phyloP scores from a whole-genome alignment of 1,139 yeast species.

The Debaryomyces sp. region DNA sequence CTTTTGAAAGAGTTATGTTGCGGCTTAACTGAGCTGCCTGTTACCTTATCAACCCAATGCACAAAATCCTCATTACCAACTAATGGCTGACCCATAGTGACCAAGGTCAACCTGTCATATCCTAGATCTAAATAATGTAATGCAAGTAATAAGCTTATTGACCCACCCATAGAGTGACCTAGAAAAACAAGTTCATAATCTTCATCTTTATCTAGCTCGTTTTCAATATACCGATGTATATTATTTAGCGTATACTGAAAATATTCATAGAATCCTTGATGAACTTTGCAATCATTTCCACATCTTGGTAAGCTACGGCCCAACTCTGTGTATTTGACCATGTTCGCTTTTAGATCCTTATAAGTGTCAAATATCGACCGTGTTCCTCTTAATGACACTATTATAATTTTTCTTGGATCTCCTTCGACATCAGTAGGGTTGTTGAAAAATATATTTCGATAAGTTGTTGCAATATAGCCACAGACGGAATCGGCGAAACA shows the following conservation, averaged over 20 bases:
- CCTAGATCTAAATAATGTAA: slow-evolving; percentile 42
- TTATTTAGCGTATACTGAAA: slow-evolving; percentile 33
- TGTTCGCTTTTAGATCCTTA: slow-evolving; percentile 47
- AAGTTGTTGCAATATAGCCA: slow-evolving; percentile 43
- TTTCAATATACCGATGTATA: slow-evolving; percentile 27
- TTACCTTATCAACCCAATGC: slow-evolving; percentile 37
- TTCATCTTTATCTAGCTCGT: slow-evolving; percentile 25
- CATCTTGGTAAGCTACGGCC: slow-evolving; percentile 33
- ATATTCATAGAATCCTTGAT: slow-evolving; percentile 46
- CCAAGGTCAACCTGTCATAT: slow-evolving; percentile 32
- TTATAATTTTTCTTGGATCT: slow-evolving; percentile 31
- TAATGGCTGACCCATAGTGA: slow-evolving; percentile 57
- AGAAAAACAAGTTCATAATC: slow-evolving; percentile 40
- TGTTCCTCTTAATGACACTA: slow-evolving; percentile 51
- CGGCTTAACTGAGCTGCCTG: slow-evolving; percentile 31
- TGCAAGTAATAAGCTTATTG: slow-evolving; percentile 44
- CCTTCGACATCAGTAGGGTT: slow-evolving; percentile 7
- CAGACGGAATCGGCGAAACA: slow-evolving; percentile 42
- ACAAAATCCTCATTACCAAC: slow-evolving; percentile 47
- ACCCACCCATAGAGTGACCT: slow-evolving; percentile 59
- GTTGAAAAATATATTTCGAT: slow-evolving; percentile 29
- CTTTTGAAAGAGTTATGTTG: slow-evolving; percentile 26
- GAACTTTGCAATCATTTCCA: slow-evolving; percentile 44
- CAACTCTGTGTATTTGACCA: slow-evolving; percentile 32
- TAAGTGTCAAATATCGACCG: slow-evolving; percentile 48